A percentile compares a stretch with the other conserved stretches of the same genome.
Conservation (phyloP, 495 filamentous ascomycete genomes). For the Pseudoneurospora amorphoporcata region DNA sequence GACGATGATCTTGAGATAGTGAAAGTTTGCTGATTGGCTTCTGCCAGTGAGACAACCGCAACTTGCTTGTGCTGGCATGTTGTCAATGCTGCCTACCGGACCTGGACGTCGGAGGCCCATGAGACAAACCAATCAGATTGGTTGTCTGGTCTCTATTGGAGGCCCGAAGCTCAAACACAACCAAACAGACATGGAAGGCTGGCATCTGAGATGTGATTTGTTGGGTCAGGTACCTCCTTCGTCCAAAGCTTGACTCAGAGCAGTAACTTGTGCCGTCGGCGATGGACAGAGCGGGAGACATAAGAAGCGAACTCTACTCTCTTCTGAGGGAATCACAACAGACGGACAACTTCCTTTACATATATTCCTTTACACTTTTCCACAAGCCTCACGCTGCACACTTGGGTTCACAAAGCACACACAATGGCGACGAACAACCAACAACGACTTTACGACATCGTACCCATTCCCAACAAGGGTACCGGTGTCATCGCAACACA, state of each 20-base stretch:
- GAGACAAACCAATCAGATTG: neutral
- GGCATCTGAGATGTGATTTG: neutral
- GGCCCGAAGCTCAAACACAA: neutral
- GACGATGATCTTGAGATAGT: neutral
- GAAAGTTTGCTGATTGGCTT: neutral
- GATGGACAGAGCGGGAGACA: neutral
- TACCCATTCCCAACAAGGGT: slow-evolving; percentile 7
- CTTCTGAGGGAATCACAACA: neutral
- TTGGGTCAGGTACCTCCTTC: neutral
- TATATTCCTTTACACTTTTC: neutral
- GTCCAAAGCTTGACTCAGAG: neutral
- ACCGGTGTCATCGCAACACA: slow-evolving; percentile 22
- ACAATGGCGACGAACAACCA: neutral
- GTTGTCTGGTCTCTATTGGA: neutral
- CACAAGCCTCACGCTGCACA: neutral
- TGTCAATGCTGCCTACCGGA: neutral
- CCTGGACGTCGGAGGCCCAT: neutral
- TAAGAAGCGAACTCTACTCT: neutral
- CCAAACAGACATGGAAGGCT: neutral
- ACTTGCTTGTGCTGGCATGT: neutral
- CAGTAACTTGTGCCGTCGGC: neutral
- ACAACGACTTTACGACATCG: neutral
- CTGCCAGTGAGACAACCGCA: neutral
- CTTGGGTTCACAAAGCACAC: neutral
- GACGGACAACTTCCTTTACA: neutral